Conservation (phyloP, 345 rosid genomes). For the Hypericum perforatum region DNA sequence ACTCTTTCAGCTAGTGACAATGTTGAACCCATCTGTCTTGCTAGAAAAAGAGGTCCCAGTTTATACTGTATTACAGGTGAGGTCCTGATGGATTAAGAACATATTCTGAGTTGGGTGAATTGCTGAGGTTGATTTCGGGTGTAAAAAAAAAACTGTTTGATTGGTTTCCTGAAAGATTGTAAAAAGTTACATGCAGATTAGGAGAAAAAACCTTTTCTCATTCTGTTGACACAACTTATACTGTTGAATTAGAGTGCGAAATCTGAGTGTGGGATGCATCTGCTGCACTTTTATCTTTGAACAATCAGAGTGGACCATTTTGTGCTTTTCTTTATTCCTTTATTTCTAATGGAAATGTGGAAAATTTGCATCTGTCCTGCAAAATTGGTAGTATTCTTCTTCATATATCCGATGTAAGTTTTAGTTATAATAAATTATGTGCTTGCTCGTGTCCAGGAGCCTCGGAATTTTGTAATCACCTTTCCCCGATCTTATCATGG, state of each 20-base stretch:
- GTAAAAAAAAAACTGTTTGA: too few species aligned
- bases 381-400: conserved; percentile 4
- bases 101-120: not conserved
- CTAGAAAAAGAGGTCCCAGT: conserved; percentile 80
- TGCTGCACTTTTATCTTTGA: too few species aligned
- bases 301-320: too few species aligned
- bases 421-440: conserved; percentile 10
- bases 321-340: not conserved
- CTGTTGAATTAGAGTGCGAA: too few species aligned
- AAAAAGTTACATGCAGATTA: too few species aligned
- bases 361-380: not conserved
- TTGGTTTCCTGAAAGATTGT: too few species aligned
- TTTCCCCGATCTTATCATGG: conserved; percentile 92
- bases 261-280: too few species aligned
- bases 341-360: conserved; percentile 1
- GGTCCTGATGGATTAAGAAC: conserved; percentile 10
- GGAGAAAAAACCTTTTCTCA: too few species aligned
- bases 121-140: not conserved
- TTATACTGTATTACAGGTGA: conserved; percentile 77
- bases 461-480: conserved; percentile 92
- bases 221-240: too few species aligned
- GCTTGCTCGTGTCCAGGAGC: conserved; percentile 52
- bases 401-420: conserved; percentile 4
- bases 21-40: conserved; percentile 84
- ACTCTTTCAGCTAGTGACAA: conserved; percentile 94